Evolutionary conservation across 2,329 filamentous ascomycete species (phyloP), one percentile per base, ranked within the genome.

Genomic region (Tolypocladium ophioglossoides): DNA sequence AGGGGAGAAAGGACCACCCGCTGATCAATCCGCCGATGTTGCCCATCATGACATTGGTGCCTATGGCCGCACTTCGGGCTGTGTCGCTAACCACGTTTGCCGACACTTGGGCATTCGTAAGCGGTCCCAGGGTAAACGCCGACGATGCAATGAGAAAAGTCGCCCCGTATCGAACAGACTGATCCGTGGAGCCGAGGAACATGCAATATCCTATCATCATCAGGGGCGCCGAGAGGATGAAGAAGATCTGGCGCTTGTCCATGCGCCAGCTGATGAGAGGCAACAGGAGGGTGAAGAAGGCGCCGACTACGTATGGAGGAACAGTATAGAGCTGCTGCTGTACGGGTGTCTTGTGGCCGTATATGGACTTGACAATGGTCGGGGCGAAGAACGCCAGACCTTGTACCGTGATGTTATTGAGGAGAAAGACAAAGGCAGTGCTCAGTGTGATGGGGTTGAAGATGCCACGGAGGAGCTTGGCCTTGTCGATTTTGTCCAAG

Each of bases 71-170:
- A 11, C 80, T 82, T 16, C 85, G 77, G 0, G 86, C 83, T 0
- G 86, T 87, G 60, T 89, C 86, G 4, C 82, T 83, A 9, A 88
- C 78, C 0, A 89, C 84, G 59, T 89, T 89, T 8, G 84, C 85
- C 0, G 84, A 81, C 0, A 79, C 82, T 54, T 88, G 78, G 0
- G 85, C 85, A 58, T 86, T 87, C 59, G 78, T 80, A 14, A 89
- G 75, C 0, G 85, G 76, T 0, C 84, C 85, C 48, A 82, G 78
- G 3, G 78, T 68, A 61, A 87, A 89, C 5, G 81, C 79, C 0
- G 83, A 84, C 9, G 74, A 74, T 1, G 84, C 79, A 53, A 88
- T 83, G 54, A 89, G 67, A 68, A 89, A 90, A 0, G 84, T 86
- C 0, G 85, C 86, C 0, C 78, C 85, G 64, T 89, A 90, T 20